Percentiles rank a stretch among this genome's conserved stretches.
phyloP scores from a whole-genome alignment of 169 alveolate species.

The Eimeria sp. region DNA sequence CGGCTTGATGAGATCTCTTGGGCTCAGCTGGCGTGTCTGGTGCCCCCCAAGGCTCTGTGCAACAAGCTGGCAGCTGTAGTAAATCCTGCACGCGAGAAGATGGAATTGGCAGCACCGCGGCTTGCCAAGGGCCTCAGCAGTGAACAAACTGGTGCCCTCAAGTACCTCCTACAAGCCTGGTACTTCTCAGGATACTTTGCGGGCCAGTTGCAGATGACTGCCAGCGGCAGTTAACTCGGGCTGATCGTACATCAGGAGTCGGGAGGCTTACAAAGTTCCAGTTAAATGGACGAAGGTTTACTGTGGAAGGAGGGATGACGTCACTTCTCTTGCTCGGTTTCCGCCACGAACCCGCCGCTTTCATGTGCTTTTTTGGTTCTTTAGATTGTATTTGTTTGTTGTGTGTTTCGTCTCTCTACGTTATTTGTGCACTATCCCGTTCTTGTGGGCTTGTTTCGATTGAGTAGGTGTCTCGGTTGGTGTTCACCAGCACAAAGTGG shows the following conservation, averaged over 20 bases:
- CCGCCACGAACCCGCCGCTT: neutral
- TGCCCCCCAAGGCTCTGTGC: constrained; percentile 32
- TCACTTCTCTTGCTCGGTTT: neutral
- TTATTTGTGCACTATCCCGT: neutral
- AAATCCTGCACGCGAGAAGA: constrained; percentile 33
- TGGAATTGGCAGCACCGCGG: neutral
- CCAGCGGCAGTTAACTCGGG: constrained; percentile 92
- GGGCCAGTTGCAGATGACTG: constrained; percentile 85
- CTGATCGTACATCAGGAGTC: constrained; percentile 92
- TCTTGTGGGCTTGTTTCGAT: neutral
- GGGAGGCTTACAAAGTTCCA: neutral
- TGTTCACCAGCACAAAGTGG: neutral
- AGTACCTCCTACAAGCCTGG: constrained; percentile 48
- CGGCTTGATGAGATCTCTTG: neutral
- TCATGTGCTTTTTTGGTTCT: neutral
- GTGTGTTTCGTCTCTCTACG: neutral
- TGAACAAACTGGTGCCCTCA: neutral
- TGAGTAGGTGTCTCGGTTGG: neutral
- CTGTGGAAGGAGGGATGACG: neutral
- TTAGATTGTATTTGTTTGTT: neutral
- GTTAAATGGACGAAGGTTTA: neutral
- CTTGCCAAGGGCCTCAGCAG: neutral
- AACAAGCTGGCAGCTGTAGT: neutral
- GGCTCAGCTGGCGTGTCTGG: constrained; percentile 63
- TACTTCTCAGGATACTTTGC: constrained; percentile 52